These are phyloP conservation scores for Kodamaea ohmeri DNA, from an alignment of 1,139 yeast species.

Conservation along the genomic window DNA sequence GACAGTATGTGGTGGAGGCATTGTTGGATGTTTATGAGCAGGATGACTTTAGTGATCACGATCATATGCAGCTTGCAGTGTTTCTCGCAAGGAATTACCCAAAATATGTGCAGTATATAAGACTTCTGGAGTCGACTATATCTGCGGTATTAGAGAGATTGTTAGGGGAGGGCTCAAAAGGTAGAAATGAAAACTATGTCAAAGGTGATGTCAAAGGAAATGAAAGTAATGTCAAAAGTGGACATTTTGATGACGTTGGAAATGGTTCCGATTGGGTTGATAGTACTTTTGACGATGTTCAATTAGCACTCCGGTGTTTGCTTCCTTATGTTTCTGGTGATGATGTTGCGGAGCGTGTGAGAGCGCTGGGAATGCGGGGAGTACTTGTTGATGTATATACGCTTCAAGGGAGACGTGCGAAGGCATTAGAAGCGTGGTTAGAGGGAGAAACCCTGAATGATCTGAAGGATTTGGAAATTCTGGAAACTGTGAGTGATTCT, in stretches of 20 bases:
- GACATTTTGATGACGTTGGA: too few relatives aligned
- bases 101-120: conserved; percentile 73
- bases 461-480: too few relatives aligned
- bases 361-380: conserved; percentile 51
- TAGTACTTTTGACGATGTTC: conserved; percentile 56
- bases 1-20: conserved; percentile 69
- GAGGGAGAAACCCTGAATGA: too few relatives aligned
- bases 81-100: conserved; percentile 77
- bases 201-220: too few relatives aligned
- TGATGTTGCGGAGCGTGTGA: conserved; percentile 49
- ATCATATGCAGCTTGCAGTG: conserved; percentile 50
- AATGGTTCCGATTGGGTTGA: conserved; percentile 44
- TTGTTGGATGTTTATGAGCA: conserved; percentile 50
- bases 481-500: too few relatives aligned
- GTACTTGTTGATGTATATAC: conserved; percentile 60
- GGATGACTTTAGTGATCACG: conserved; percentile 29
- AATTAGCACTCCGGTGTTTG: conserved; percentile 67
- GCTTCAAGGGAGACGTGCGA: conserved; percentile 49
- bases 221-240: too few relatives aligned
- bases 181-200: too few relatives aligned
- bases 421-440: conserved; percentile 45
- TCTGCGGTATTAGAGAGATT: conserved; percentile 27
- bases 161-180: too few relatives aligned
- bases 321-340: conserved; percentile 59
- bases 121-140: conserved; percentile 55